Evolutionary conservation across 176 grass and related monocot genomes (phyloP).

Genomic region (Oryza brachyantha): DNA sequence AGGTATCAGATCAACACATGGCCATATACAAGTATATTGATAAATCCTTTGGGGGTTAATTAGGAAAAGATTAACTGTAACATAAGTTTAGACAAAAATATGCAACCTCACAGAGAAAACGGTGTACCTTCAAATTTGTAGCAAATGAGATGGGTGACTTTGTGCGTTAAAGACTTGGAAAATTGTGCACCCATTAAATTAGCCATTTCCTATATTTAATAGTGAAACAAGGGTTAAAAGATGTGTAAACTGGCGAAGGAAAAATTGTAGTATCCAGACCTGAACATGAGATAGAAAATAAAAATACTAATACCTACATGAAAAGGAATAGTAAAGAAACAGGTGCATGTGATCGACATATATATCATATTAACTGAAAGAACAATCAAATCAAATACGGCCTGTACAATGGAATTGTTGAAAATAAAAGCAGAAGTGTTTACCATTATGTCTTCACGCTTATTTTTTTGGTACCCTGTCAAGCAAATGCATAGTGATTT

Average conservation of each 20-base stretch:
- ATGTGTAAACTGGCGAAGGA: neutral
- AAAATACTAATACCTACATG: neutral
- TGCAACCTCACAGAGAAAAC: conserved; percentile 6
- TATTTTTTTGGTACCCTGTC: conserved; percentile 83
- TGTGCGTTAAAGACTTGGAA: conserved; percentile 54
- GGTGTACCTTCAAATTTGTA: conserved; percentile 77
- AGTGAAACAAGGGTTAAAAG: conserved; percentile 3
- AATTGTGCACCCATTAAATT: conserved; percentile 70
- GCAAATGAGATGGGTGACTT: conserved; percentile 79
- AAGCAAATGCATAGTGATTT: conserved; percentile 65
- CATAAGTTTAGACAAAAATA: neutral
- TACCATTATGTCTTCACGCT: conserved; percentile 86
- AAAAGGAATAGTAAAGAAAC: neutral
- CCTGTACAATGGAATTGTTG: neutral
- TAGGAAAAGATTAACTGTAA: neutral
- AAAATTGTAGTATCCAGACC: neutral
- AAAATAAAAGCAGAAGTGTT: neutral
- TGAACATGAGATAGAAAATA: neutral
- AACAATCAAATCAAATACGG: neutral
- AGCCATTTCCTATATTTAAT: conserved; percentile 69
- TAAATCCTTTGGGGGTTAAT: neutral
- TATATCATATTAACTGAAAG: neutral
- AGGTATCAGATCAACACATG: neutral
- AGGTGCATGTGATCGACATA: neutral
- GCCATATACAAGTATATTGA: neutral